Evolutionary conservation across 2,329 filamentous ascomycete species (phyloP), one percentile per base, ranked within the genome.

Genomic region (Remersonia thermophila): DNA sequence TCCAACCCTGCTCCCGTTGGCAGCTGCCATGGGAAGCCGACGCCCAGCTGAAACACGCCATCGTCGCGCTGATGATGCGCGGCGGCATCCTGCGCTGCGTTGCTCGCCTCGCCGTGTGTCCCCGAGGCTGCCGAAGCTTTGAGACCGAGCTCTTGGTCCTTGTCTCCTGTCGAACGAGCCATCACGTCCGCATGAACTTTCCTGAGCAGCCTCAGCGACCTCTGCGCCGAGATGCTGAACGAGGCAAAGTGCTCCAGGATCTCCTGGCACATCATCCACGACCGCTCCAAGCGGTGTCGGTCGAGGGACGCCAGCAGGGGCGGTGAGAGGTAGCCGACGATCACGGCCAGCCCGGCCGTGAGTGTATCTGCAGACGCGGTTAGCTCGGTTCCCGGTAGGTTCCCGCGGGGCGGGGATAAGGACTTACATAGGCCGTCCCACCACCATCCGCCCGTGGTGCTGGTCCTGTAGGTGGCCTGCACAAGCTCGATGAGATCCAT

Each of bases 381-480:
- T 20, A 25, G 13, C n/a, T n/a, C n/a, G n/a, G n/a, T n/a, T n/a
- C n/a, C n/a, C n/a, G n/a, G n/a, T n/a, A n/a, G n/a, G n/a, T n/a
- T n/a, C n/a, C n/a, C n/a, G n/a, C n/a, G n/a, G n/a, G n/a, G n/a
- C n/a, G n/a, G n/a, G n/a, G n/a, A n/a, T n/a, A n/a, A n/a, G n/a
- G n/a, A 12, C 44, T 20, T 38, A 48, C 46, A 48, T 4, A 48
- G 35, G 1, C 37, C 46, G 35, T 48, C 43, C 46, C 46, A 48
- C 41, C 46, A 48, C 46, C 46, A 48, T 10, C 44, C 46, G 4
- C 37, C 44, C 6, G 42, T 41, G 7, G 33, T 37, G 26, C 40
- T 38, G 2, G 44, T 44, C 10, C 36, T 35, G 14, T 47, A 48
- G 1, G 44, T 47, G 9, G 28, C n/a, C 20, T 45, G 37, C 10